Evolutionary conservation across 768 basidiomycete species (phyloP), one percentile per base, ranked within the genome.

Genomic region (Boletus tylopilopsis): DNA sequence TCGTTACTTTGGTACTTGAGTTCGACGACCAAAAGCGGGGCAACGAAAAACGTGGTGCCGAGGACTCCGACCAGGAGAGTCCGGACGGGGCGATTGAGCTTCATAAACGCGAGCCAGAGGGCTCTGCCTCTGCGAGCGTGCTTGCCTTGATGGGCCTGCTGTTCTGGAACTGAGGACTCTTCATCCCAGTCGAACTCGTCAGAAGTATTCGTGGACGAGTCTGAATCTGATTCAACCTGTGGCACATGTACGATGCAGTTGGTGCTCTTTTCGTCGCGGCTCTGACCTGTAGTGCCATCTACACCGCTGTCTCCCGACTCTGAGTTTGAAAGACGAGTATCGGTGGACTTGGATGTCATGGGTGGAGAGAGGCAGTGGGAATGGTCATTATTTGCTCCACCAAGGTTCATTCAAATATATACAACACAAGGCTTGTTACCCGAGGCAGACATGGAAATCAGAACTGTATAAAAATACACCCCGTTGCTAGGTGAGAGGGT

Each of bases 181-280:
- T 81, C 77, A 47, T 87, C 83, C 85, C 85, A 86, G 70, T 87
- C 76, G 56, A 90, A 87, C 57, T 87, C 82, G 60, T 87, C 85
- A 10, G 76, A 78, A 4, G 79, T 75, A 55, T 82, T 78, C 12
- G 84, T 84, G 23, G 71, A 75, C n/a, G 79, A 59, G 29, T 68
- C 66, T 16, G 68, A 62, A 13, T 64, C 66, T 16, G 68, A 62
- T 16, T 64, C 66, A 18, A 53, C 55, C 23, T 52, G 45, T n/a
- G n/a, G n/a, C 0, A 42, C 47, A 19, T 48, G 49, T 25, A 27
- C 50, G 22, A 59, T 50, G 19, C 29, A 29, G 35, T 35, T 50
- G 21, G 47, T 55, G n/a, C 19, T 54, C 22, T 56, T 54, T n/a
- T 53, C 53, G 34, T 56, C 51, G 8, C 25, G 56, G 35, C 18